Base-by-base conservation (phyloP, 176 grass and related monocot species). In the Areca catechu region DNA sequence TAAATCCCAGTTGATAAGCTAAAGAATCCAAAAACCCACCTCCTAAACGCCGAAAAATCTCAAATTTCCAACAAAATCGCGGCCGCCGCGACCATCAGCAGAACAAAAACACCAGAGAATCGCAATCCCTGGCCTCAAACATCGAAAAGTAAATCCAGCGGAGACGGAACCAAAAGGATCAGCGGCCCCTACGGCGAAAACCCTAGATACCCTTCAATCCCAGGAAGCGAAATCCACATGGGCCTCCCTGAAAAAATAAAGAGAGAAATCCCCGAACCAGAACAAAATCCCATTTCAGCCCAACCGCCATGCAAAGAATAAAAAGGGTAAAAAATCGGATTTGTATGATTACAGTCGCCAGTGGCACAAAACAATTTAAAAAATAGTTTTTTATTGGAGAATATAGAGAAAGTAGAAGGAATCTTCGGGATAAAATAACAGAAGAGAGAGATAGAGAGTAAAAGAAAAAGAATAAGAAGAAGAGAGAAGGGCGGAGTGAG, bases 351-450 rank as follows among this genome's bases (percentile, higher is more conserved):
- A 57, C 56, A 24, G 51, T 34, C 63, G 49, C 53, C 66, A 54
- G 48, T 61, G 51, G 53, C 51, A 37, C 52, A 47, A 71, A 51
- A 43, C 22, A 58, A 82, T 57, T 53, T 58, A 68, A n/a, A 54
- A 55, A 24, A 48, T 48, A 61, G 9, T 21, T 61, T 76, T 68
- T 76, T 48, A 68, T 65, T 58, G 34, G 54, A 28, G 15, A 51
- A 53, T 30, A 37, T 24, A 23, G 54, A 50, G 22, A 60, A 60
- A 25, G 54, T 53, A 30, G 27, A 20, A 74, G 29, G 20, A 74
- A 59, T 24, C 52, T 53, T 54, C 20, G 22, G 19, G 19, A 63
- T 4, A 25, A 57, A 61, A 50, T 50, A 66, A 71, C 58, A 34
- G 52, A 56, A 54, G 52, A 30, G 50, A 16, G 63, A 68, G 54